A percentile compares a stretch with the other conserved stretches of the same genome.
Conservation (phyloP, 2,329 filamentous ascomycete genomes). For the Penicillium sp. region DNA sequence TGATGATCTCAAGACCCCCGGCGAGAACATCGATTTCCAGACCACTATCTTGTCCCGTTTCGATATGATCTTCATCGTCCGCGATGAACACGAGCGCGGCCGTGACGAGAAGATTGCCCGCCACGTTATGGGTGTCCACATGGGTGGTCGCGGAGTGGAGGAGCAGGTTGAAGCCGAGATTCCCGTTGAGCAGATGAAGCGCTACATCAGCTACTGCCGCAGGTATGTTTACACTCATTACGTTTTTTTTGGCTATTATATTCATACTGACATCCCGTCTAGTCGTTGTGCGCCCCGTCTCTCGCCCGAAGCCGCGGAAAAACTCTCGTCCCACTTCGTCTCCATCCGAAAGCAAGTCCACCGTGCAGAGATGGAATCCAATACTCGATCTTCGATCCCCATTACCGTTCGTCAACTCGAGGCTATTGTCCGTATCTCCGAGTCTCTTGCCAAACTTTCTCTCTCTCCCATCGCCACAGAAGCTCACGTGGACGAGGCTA, state of each 20-base stretch:
- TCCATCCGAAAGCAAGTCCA: slow-evolving; percentile 94
- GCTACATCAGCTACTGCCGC: slow-evolving; percentile 96
- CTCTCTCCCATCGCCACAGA: slow-evolving; percentile 85
- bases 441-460: slow-evolving; percentile 88
- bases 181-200: slow-evolving; percentile 92
- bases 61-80: slow-evolving; percentile 99
- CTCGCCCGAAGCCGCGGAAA: slow-evolving; percentile 86
- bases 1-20: slow-evolving; percentile 95
- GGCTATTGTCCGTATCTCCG: slow-evolving; percentile 94
- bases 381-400: slow-evolving; percentile 87
- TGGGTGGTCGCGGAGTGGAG: slow-evolving; percentile 80
- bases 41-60: slow-evolving; percentile 98
- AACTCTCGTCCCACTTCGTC: slow-evolving; percentile 95
- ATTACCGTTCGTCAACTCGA: slow-evolving; percentile 97
- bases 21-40: slow-evolving; percentile 99
- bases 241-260: not conserved
- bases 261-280: slow-evolving; percentile 18
- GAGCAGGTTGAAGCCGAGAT: slow-evolving; percentile 86
- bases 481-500: slow-evolving; percentile 93
- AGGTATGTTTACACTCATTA: slow-evolving; percentile 58
- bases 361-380: slow-evolving; percentile 83
- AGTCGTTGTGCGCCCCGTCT: slow-evolving; percentile 90
- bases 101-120: slow-evolving; percentile 92
- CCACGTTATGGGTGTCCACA: slow-evolving; percentile 97
- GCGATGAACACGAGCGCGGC: slow-evolving; percentile 85